phyloP scores from a whole-genome alignment of 495 filamentous ascomycete species.

The Gamarada debralockiae region DNA sequence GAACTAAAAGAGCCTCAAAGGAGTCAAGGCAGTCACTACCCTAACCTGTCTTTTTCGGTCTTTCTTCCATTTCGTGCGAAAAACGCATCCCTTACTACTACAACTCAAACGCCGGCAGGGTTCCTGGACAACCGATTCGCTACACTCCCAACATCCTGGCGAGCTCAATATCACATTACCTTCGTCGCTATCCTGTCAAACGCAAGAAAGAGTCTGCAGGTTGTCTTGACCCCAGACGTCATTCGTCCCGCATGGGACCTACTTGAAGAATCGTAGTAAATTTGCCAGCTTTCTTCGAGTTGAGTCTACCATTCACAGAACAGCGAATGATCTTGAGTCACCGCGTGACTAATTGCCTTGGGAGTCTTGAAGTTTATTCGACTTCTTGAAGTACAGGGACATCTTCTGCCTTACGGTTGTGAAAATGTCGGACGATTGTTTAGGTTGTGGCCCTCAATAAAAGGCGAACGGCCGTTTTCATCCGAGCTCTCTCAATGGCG shows the following conservation, averaged over 20 bases:
- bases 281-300: background rate
- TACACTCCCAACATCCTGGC: slow-evolving; percentile 13
- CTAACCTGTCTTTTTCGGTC: background rate
- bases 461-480: background rate
- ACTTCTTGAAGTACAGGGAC: background rate
- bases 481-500: background rate
- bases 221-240: slow-evolving; percentile 2
- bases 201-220: background rate
- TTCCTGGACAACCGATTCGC: slow-evolving; percentile 19
- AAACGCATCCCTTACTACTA: slow-evolving; percentile 5
- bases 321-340: slow-evolving; percentile 8
- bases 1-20: slow-evolving; percentile 15
- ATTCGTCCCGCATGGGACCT: background rate
- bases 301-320: slow-evolving; percentile 8
- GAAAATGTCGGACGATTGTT: background rate
- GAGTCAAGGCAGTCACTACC: slow-evolving; percentile 8
- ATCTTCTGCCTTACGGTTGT: slow-evolving; percentile 7
- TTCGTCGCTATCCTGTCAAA: slow-evolving; percentile 13
- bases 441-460: background rate
- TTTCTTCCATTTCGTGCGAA: slow-evolving; percentile 1
- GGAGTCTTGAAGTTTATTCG: slow-evolving; percentile 6
- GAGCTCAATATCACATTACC: slow-evolving; percentile 11
- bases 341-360: slow-evolving; percentile 19
- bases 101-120: slow-evolving; percentile 6
- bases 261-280: slow-evolving; percentile 2